Percentiles rank a stretch among this genome's conserved stretches.
These are phyloP conservation scores for Prunus fruticosa DNA, from an alignment of 306 rosid species.

Conservation along the genomic window DNA sequence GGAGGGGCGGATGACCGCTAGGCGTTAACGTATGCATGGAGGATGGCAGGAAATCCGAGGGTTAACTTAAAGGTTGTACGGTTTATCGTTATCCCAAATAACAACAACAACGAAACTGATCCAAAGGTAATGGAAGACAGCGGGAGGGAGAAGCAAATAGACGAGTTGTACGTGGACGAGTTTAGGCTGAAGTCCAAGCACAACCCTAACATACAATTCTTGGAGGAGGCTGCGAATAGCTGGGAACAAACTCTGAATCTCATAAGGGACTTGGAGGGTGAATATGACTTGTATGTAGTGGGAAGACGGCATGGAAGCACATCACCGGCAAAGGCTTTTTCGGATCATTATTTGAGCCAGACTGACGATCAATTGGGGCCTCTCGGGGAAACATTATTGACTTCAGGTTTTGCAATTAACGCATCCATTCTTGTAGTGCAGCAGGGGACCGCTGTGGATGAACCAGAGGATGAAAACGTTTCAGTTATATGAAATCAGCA, in stretches of 20 bases:
- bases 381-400: conserved; percentile 33
- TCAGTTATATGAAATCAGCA: too few species aligned
- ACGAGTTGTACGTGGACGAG: conserved; percentile 19
- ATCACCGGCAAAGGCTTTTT: conserved; percentile 20
- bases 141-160: conserved; percentile 24
- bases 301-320: conserved; percentile 31
- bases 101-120: background rate
- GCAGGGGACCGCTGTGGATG: conserved; percentile 13
- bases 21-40: conserved; percentile 57
- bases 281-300: conserved; percentile 27
- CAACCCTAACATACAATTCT: conserved; percentile 13
- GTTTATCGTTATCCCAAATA: conserved; percentile 16
- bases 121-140: background rate
- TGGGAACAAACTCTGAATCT: conserved; percentile 33
- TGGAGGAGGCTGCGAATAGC: conserved; percentile 27
- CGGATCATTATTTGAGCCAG: conserved; percentile 36
- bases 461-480: background rate
- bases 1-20: conserved; percentile 66
- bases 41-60: conserved; percentile 41
- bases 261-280: conserved; percentile 19
- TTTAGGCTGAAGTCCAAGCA: conserved; percentile 13
- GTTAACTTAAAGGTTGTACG: conserved; percentile 37
- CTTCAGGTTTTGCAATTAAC: conserved; percentile 29
- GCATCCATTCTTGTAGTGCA: conserved; percentile 39
- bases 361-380: conserved; percentile 33